phyloP scores from a whole-genome alignment of 108 stramenopile species.

The Seminavis robusta region DNA sequence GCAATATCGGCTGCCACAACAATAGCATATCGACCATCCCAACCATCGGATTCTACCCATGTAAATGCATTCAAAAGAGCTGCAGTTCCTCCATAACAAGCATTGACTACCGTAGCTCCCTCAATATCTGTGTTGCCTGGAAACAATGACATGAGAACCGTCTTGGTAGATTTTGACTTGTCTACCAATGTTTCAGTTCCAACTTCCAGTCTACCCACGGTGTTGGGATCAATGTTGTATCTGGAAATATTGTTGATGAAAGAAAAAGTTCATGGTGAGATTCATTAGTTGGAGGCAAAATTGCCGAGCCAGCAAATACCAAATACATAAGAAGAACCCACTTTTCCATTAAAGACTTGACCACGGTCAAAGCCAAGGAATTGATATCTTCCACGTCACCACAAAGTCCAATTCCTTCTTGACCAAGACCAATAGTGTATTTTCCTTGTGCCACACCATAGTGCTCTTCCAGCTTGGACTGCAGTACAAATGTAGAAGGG shows the following conservation, averaged over 20 bases:
- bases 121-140: conserved; percentile 86
- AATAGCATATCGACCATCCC: conserved; percentile 95
- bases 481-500: conserved; percentile 87
- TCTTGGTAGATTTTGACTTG: conserved; percentile 94
- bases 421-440: conserved; percentile 95
- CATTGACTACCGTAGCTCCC: conserved; percentile 92
- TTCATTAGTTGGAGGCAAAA: neutral
- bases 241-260: too few relatives aligned
- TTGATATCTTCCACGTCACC: conserved; percentile 93
- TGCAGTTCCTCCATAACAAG: conserved; percentile 97
- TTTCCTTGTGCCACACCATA: conserved; percentile 85
- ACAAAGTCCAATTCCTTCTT: conserved; percentile 88
- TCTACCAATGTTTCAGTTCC: conserved; percentile 96
- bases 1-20: conserved; percentile 94
- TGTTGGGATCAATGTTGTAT: conserved; percentile 75
- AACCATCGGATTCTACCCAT: conserved; percentile 87
- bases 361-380: conserved; percentile 84
- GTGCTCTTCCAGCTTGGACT: conserved; percentile 84
- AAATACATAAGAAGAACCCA: conserved; percentile 13
- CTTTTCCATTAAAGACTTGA: conserved; percentile 87
- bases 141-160: conserved; percentile 91
- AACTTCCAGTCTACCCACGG: conserved; percentile 84
- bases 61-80: conserved; percentile 89
- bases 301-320: neutral
- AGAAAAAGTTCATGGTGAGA: neutral